phyloP scores from a whole-genome alignment of 768 basidiomycete species.

The Pilatotrama ljubarskyi region DNA sequence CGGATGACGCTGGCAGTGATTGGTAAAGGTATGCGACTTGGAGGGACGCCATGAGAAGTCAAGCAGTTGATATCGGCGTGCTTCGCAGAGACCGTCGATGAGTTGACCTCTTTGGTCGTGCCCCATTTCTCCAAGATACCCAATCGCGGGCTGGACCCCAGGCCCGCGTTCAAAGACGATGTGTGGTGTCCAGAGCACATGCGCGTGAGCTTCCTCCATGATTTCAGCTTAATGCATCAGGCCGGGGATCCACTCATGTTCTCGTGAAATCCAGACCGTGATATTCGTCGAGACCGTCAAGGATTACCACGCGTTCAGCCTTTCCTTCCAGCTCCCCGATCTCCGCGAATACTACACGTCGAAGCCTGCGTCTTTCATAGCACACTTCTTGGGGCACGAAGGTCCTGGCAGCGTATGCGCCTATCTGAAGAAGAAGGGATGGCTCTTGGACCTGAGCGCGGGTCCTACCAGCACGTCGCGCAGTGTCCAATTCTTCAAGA shows the following conservation, averaged over 20 bases:
- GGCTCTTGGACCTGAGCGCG: slow-evolving; percentile 37
- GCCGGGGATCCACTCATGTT: slow-evolving; percentile 10
- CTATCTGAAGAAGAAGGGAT: slow-evolving; percentile 48
- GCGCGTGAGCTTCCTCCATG: slow-evolving; percentile 12
- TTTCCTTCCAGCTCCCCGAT: slow-evolving; percentile 38
- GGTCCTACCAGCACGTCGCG: slow-evolving; percentile 36
- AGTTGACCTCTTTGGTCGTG: slow-evolving; percentile 33
- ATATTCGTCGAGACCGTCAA: slow-evolving; percentile 47
- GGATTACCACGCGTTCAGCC: slow-evolving; percentile 43
- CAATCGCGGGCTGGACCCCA: slow-evolving; percentile 32
- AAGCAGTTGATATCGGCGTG: not conserved
- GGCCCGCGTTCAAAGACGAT: slow-evolving; percentile 24
- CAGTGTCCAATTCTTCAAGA: slow-evolving; percentile 43
- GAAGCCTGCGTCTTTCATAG: slow-evolving; percentile 42
- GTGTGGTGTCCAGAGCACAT: slow-evolving; percentile 24
- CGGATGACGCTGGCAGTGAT: slow-evolving; percentile 40
- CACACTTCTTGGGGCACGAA: slow-evolving; percentile 53
- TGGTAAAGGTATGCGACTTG: slow-evolving; percentile 30
- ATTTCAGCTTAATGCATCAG: not conserved
- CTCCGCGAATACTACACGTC: slow-evolving; percentile 41
- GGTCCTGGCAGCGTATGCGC: slow-evolving; percentile 51
- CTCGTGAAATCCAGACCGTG: slow-evolving; percentile 32
- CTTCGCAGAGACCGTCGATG: slow-evolving; percentile 36
- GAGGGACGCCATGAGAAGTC: too few relatives aligned
- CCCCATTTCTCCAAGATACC: slow-evolving; percentile 34